Percentiles rank a stretch among this genome's conserved stretches.
Conservation (phyloP, 2,329 filamentous ascomycete genomes). For the Cercospora zeina region DNA sequence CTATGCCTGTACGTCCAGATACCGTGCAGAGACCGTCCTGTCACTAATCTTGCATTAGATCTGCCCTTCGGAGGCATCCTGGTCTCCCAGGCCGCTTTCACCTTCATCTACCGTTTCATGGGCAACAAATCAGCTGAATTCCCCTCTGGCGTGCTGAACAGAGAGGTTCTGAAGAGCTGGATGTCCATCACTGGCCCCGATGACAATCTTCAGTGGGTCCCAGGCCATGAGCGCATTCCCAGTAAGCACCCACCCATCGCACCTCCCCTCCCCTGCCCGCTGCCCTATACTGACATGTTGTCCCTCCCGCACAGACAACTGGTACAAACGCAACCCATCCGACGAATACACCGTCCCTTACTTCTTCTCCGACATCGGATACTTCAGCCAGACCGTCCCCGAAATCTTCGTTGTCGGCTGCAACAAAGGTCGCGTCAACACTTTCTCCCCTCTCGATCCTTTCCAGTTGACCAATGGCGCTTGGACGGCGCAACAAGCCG, state of each 20-base stretch:
- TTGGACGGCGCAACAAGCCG: constrained; percentile 42
- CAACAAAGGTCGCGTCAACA: constrained; percentile 42
- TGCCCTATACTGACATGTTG: constrained; percentile 19
- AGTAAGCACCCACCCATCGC: constrained; percentile 37
- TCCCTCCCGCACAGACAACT: constrained; percentile 43
- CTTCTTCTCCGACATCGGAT: constrained; percentile 35
- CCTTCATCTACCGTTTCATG: constrained; percentile 45
- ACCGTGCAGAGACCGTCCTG: background rate
- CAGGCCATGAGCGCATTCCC: constrained; percentile 46
- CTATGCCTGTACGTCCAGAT: constrained; percentile 29
- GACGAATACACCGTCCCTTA: constrained; percentile 39
- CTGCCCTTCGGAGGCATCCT: constrained; percentile 35
- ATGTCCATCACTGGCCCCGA: constrained; percentile 42
- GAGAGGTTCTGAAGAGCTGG: constrained; percentile 45
- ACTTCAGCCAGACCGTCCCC: constrained; percentile 35
- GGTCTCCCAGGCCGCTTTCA: constrained; percentile 38
- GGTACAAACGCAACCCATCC: constrained; percentile 37
- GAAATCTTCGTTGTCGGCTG: constrained; percentile 39
- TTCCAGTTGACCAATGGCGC: constrained; percentile 44
- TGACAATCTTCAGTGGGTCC: constrained; percentile 36
- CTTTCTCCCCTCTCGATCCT: constrained; percentile 40
- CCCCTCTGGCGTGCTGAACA: constrained; percentile 43
- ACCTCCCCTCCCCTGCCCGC: constrained; percentile 27
- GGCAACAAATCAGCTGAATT: constrained; percentile 44
- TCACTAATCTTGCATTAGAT: constrained; percentile 16